These are phyloP conservation scores for Penicillium goetzii DNA, from an alignment of 495 filamentous ascomycete species.

Conservation along the genomic window DNA sequence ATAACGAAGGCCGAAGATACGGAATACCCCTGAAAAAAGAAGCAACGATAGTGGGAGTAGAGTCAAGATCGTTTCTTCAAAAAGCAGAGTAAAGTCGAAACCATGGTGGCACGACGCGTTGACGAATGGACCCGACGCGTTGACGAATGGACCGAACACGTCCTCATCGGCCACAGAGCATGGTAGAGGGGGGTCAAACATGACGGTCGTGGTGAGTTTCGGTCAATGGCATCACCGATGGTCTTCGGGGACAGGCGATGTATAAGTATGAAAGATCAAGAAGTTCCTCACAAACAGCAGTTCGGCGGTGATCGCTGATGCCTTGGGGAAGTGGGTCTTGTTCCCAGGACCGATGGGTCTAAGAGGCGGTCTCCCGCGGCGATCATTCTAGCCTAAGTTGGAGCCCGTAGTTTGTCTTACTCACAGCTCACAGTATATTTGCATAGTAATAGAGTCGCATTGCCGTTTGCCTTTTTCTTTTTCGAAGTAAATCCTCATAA, in stretches of 20 bases:
- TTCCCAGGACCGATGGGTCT: not conserved
- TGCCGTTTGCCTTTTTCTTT: not conserved
- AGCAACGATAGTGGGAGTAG: conserved; percentile 19
- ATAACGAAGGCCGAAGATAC: conserved; percentile 16
- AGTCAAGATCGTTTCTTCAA: conserved; percentile 29
- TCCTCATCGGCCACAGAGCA: conserved; percentile 23
- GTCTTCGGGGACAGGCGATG: not conserved
- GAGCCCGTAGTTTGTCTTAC: not conserved
- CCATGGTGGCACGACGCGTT: conserved; percentile 22
- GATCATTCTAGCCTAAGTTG: conserved; percentile 1
- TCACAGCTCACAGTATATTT: not conserved
- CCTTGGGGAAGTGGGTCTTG: conserved; percentile 7
- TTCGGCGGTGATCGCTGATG: conserved; percentile 3
- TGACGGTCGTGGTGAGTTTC: not conserved
- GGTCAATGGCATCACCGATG: not conserved
- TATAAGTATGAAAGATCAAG: not conserved
- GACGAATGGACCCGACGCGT: conserved; percentile 27
- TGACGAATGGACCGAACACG: conserved; percentile 27
- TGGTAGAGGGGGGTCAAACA: not conserved
- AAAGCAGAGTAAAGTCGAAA: conserved; percentile 30
- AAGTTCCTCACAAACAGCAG: not conserved
- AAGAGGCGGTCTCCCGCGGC: not conserved
- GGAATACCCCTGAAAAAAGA: conserved; percentile 7
- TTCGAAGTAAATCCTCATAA: not conserved
- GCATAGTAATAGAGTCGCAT: not conserved